Evolutionary conservation across 1,139 yeast species (phyloP).

Genomic region (Debaryomyces robertsiae): DNA sequence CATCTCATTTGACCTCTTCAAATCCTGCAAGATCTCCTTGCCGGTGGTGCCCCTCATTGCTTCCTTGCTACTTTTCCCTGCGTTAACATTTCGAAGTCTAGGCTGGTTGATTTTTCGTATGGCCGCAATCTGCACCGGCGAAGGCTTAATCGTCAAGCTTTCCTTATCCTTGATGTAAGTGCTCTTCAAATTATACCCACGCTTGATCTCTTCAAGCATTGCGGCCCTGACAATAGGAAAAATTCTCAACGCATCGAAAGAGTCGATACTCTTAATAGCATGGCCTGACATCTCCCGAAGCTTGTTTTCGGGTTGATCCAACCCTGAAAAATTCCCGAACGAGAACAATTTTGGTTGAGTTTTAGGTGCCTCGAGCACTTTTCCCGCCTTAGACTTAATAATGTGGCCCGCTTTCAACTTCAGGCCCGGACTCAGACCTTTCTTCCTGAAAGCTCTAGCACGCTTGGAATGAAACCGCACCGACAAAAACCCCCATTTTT

Average conservation of each 20-base stretch:
- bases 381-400: constrained; percentile 10
- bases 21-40: constrained; percentile 28
- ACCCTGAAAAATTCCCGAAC: constrained; percentile 32
- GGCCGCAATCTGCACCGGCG: constrained; percentile 50
- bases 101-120: constrained; percentile 45
- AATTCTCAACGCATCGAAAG: constrained; percentile 66
- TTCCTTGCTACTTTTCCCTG: constrained; percentile 22
- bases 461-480: constrained; percentile 6
- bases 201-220: constrained; percentile 58
- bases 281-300: constrained; percentile 24
- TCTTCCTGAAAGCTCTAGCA: constrained; percentile 7
- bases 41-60: constrained; percentile 19
- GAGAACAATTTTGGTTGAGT: constrained; percentile 14
- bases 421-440: too few relatives aligned
- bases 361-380: constrained; percentile 16
- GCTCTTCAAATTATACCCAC: constrained; percentile 45
- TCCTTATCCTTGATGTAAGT: constrained; percentile 36
- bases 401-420: constrained; percentile 10
- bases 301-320: constrained; percentile 23
- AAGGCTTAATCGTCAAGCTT: constrained; percentile 38
- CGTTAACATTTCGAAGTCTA: constrained; percentile 24
- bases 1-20: constrained; percentile 33
- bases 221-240: constrained; percentile 69
- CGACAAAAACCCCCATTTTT: not conserved
- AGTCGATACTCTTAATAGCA: constrained; percentile 51